Conservation (phyloP, 805 yeast genomes). For the Crinitomyces ghanaensis region DNA sequence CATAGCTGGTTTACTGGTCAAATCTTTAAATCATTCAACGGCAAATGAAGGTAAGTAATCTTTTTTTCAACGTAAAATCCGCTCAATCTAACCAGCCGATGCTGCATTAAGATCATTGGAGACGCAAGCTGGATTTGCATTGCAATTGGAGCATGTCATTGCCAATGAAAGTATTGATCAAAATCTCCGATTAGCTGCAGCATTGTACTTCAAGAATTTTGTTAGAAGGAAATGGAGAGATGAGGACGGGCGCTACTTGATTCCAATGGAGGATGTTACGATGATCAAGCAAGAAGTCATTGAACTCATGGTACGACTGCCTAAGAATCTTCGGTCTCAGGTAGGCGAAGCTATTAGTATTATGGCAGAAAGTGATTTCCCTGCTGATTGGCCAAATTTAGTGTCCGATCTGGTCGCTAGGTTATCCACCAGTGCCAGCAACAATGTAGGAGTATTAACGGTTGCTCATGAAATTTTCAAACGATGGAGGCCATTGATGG, state of each 20-base stretch:
- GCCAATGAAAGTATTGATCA: constrained; percentile 44
- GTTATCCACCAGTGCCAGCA: constrained; percentile 57
- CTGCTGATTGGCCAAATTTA: constrained; percentile 74
- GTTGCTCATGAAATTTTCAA: constrained; percentile 95
- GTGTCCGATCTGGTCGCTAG: constrained; percentile 47
- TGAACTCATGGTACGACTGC: constrained; percentile 74
- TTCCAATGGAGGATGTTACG: constrained; percentile 49
- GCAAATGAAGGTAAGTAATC: too few species aligned
- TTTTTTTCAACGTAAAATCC: too few species aligned
- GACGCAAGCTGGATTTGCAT: constrained; percentile 57
- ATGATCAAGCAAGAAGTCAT: constrained; percentile 68
- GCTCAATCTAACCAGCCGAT: too few species aligned
- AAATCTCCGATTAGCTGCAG: constrained; percentile 72
- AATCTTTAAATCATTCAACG: too few species aligned
- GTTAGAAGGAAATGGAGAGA: constrained; percentile 81
- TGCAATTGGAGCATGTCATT: constrained; percentile 64
- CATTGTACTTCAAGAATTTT: constrained; percentile 81
- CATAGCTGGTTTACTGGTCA: too few species aligned
- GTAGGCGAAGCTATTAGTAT: constrained; percentile 87
- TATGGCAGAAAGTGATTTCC: constrained; percentile 94
- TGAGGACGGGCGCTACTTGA: constrained; percentile 69
- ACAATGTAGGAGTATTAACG: constrained; percentile 73
- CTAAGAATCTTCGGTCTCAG: constrained; percentile 69
- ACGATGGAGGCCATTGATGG: constrained; percentile 90
- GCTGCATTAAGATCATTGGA: constrained; percentile 52